Percentiles rank a stretch among this genome's conserved stretches.
Conservation (phyloP, 164 flowering plant genomes). For the Cinnamomum chago region DNA sequence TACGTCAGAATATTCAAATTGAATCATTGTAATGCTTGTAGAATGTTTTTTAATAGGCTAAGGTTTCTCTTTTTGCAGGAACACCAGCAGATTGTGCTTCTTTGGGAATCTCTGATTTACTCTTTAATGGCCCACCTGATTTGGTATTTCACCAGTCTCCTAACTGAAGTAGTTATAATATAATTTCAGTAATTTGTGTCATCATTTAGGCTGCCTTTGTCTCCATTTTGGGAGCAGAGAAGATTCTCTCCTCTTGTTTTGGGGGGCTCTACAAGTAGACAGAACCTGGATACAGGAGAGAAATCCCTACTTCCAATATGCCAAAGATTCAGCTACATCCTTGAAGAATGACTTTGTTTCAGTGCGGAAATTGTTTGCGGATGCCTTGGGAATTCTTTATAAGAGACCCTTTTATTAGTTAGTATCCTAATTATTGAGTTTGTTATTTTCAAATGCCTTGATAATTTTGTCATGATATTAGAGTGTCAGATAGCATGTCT, state of each 20-base stretch:
- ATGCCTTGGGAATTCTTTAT: not conserved
- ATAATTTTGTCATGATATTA: too few relatives aligned
- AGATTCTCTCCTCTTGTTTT: not conserved
- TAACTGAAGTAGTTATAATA: not conserved
- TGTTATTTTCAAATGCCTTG: too few relatives aligned
- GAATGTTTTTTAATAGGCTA: not conserved
- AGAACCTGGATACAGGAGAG: not conserved
- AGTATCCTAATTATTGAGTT: not conserved
- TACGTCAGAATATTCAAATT: not conserved
- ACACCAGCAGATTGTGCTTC: constrained; percentile 91
- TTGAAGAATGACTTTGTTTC: not conserved
- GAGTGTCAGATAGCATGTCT: too few relatives aligned
- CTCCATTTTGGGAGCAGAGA: not conserved
- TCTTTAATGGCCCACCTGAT: constrained; percentile 72
- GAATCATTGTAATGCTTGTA: not conserved
- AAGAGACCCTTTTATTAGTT: too few relatives aligned
- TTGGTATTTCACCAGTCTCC: constrained; percentile 39
- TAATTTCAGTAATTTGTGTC: not conserved
- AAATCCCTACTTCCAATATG: not conserved
- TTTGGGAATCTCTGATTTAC: constrained; percentile 64
- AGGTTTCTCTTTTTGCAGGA: constrained; percentile 41
- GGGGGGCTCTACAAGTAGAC: not conserved
- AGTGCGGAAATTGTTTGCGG: not conserved
- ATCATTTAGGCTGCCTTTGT: not conserved
- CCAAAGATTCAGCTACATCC: not conserved